Conservation (phyloP, 2,329 filamentous ascomycete species). For the Magnaporthiopsis rhizophila region DNA sequence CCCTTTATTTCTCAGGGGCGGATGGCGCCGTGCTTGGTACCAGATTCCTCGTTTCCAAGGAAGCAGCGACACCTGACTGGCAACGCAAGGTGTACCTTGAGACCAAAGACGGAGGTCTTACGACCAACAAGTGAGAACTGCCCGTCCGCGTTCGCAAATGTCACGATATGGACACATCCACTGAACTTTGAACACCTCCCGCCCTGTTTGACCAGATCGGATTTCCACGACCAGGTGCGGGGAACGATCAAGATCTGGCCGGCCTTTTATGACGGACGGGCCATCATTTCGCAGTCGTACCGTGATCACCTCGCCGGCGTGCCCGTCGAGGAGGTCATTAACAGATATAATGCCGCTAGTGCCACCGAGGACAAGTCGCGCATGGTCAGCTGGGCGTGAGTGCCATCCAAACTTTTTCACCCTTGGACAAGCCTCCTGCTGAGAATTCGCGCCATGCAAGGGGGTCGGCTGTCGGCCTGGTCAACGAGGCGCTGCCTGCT, state of each 20-base stretch:
- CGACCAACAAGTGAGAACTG: constrained; percentile 34
- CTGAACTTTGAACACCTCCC: not conserved
- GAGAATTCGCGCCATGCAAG: constrained; percentile 11
- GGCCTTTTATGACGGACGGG: constrained; percentile 29
- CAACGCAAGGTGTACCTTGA: constrained; percentile 32
- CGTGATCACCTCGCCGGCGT: constrained; percentile 30
- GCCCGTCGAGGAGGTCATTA: constrained; percentile 33
- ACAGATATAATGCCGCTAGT: constrained; percentile 28
- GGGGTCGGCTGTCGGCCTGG: constrained; percentile 36
- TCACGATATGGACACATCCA: not conserved
- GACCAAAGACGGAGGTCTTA: constrained; percentile 33
- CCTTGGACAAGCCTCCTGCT: not conserved
- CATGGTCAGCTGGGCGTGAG: constrained; percentile 27
- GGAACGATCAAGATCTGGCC: constrained; percentile 34
- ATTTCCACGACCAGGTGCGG: constrained; percentile 35
- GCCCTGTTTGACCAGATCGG: constrained; percentile 21
- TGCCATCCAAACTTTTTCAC: no score
- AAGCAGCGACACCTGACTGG: constrained; percentile 32
- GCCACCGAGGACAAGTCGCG: constrained; percentile 24
- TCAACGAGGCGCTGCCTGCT: constrained; percentile 31
- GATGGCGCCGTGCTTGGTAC: constrained; percentile 37
- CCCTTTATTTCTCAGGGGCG: constrained; percentile 24
- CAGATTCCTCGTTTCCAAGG: constrained; percentile 34
- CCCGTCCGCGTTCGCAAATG: not conserved
- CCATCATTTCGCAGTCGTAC: constrained; percentile 31